Conservation (phyloP, 2,329 filamentous ascomycete species). For the Chaetomiaceae sp. region DNA sequence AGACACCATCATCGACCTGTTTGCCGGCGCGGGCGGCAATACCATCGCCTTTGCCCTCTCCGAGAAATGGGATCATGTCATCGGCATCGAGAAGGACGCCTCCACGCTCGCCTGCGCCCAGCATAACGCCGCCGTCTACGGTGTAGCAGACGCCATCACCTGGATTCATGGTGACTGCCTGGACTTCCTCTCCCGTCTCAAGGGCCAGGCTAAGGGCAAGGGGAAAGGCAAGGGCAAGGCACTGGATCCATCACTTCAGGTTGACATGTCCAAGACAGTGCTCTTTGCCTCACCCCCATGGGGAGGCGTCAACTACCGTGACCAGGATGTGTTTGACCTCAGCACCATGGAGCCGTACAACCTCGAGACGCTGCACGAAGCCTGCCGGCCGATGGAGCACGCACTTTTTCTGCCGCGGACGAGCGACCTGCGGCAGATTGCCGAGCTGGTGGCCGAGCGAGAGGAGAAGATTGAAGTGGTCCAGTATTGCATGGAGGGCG, state of each 20-base stretch:
- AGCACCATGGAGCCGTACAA: conserved; percentile 85
- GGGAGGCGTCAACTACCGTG: conserved; percentile 53
- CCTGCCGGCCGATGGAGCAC: conserved; percentile 55
- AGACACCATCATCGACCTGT: conserved; percentile 75
- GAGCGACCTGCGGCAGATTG: conserved; percentile 75
- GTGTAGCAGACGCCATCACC: conserved; percentile 67
- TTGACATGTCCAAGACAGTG: conserved; percentile 40
- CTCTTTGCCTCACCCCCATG: conserved; percentile 57
- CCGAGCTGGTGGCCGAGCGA: conserved; percentile 46
- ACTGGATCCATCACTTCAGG: conserved; percentile 37
- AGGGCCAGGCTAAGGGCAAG: conserved; percentile 4
- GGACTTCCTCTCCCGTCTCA: conserved; percentile 51
- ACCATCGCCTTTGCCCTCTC: conserved; percentile 88
- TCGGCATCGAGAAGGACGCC: conserved; percentile 82
- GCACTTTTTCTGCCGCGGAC: conserved; percentile 83
- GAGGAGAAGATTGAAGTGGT: conserved; percentile 62
- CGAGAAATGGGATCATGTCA: conserved; percentile 72
- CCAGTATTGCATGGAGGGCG: conserved; percentile 88
- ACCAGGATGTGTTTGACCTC: conserved; percentile 72
- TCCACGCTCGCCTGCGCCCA: conserved; percentile 83
- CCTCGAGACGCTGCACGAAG: conserved; percentile 55
- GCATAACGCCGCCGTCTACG: conserved; percentile 84
- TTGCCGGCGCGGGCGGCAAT: conserved; percentile 89
- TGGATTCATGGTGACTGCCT: conserved; percentile 90
- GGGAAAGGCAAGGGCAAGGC: not conserved